phyloP scores from a whole-genome alignment of 257 asterid species.

The Nemophila menziesii region DNA sequence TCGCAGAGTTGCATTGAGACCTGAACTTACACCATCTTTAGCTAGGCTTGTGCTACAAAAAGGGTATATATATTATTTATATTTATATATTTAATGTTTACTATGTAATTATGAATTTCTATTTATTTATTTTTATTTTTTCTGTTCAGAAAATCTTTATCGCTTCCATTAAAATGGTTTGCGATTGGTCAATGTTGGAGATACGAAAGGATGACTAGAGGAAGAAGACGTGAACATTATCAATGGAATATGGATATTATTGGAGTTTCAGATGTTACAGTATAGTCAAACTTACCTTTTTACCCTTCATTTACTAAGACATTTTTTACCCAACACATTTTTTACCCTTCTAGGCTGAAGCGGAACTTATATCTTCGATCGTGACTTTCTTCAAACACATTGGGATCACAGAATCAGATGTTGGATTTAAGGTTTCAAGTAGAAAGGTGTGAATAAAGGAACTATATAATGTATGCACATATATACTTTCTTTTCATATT shows the following conservation, averaged over 20 bases:
- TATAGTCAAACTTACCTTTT: slow-evolving; percentile 26
- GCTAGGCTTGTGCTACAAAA: slow-evolving; percentile 97
- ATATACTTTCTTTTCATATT: background rate
- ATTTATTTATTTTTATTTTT: slow-evolving; percentile 36
- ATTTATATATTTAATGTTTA: background rate
- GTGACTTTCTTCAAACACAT: slow-evolving; percentile 88
- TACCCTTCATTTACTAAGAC: background rate
- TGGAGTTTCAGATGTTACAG: slow-evolving; percentile 79
- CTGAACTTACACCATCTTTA: slow-evolving; percentile 95
- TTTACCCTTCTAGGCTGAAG: slow-evolving; percentile 66
- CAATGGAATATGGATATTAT: slow-evolving; percentile 99
- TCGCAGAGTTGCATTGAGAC: slow-evolving; percentile 93
- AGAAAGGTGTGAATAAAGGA: slow-evolving; percentile 48
- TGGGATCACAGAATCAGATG: slow-evolving; percentile 90
- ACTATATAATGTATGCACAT: background rate
- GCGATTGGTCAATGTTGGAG: slow-evolving; percentile 99
- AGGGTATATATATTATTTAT: too few relatives aligned
- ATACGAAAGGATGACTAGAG: slow-evolving; percentile 95
- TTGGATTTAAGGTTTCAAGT: slow-evolving; percentile 91
- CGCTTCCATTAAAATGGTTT: slow-evolving; percentile 96
- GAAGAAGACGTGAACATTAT: slow-evolving; percentile 93
- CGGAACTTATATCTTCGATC: slow-evolving; percentile 84
- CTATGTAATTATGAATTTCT: background rate
- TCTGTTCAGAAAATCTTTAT: slow-evolving; percentile 80
- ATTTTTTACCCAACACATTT: background rate